Base-by-base conservation (phyloP, 306 rosid genomes). In the Clitoria ternatea region DNA sequence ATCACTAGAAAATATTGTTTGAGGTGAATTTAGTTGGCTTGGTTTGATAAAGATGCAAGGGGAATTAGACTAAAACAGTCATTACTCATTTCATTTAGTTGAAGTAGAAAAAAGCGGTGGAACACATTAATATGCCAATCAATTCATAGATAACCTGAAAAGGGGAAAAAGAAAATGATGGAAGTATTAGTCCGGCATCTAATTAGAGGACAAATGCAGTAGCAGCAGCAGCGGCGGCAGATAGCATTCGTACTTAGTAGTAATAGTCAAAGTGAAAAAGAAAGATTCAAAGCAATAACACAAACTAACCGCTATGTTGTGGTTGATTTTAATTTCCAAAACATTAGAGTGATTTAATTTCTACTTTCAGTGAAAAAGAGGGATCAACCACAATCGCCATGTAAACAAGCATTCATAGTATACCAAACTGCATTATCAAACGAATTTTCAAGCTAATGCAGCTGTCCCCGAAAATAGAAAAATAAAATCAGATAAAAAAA, bases 341-440 rank as follows among this genome's bases (percentile, higher is more conserved):
- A 17, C 30, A 77, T 44, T 24, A 19, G 14, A 63, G 62, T 23
- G 14, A 6, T 37, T 69, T 39, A 7, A n/a, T 37, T 8, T 60
- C 72, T 39, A 32, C 0, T 36, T 66, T 24, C 24, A 33, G 40
- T 74, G 6, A 13, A 35, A 73, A 53, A 14, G 45, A 52, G 26
- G 15, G 73, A 80, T 69, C 74, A 54, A 45, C 17, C 18, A 30
- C 77, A 53, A 26, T 62, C 40, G 40, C 66, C 43, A 56, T 26
- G 37, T 43, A 70, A 80, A 70, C 44, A 39, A 75, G 26, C 60
- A 30, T 47, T 30, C 47, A 57, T 19, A 60, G 20, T 43, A n/a
- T n/a, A 48, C 73, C 70, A 61, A 67, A 60, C 47, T 33, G 53
- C 40, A 53, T 12, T 33, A 23, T 65, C 69, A 70, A 65, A 64